Evolutionary conservation across 2,329 filamentous ascomycete species (phyloP).

Genomic region (Trichoderma pleuroti): DNA sequence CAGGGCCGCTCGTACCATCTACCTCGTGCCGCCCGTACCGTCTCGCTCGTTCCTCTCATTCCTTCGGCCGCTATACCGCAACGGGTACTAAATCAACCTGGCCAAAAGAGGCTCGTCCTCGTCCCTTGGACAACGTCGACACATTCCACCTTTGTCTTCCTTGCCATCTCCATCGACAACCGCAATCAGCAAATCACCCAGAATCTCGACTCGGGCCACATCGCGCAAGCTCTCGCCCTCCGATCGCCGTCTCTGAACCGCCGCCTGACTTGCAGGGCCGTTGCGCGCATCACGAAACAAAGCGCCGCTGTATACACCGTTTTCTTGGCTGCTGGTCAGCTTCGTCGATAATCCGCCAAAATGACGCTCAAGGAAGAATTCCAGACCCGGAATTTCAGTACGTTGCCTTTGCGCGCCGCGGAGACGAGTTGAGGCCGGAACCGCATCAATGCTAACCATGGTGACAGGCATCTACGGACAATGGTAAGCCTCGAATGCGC

Average conservation of each 20-base stretch:
- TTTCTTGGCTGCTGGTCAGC: constrained; percentile 19
- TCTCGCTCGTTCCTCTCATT: neutral
- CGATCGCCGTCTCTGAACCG: neutral
- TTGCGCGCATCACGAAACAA: constrained; percentile 17
- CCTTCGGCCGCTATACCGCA: constrained; percentile 10
- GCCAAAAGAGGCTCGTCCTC: constrained; percentile 15
- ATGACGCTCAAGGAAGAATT: constrained; percentile 73
- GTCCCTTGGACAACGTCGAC: constrained; percentile 19
- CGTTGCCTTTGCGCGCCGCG: constrained; percentile 31
- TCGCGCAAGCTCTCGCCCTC: neutral
- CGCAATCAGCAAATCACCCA: neutral
- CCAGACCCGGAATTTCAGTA: constrained; percentile 71
- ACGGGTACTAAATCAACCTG: constrained; percentile 15
- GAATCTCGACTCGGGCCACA: neutral
- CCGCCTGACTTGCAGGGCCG: neutral
- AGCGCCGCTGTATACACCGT: neutral
- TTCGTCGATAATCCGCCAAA: constrained; percentile 37
- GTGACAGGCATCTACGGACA: constrained; percentile 67
- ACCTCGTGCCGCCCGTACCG: neutral
- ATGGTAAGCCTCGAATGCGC: constrained; percentile 55
- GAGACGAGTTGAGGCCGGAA: neutral
- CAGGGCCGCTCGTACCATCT: neutral
- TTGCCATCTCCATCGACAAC: constrained; percentile 3
- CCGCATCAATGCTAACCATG: constrained; percentile 31
- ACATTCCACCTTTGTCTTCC: neutral